Percentiles rank a stretch among this genome's conserved stretches.
Evolutionary conservation across 805 yeast genomes (phyloP).

Genomic region (Trichomonascus vanleenenianus): DNA sequence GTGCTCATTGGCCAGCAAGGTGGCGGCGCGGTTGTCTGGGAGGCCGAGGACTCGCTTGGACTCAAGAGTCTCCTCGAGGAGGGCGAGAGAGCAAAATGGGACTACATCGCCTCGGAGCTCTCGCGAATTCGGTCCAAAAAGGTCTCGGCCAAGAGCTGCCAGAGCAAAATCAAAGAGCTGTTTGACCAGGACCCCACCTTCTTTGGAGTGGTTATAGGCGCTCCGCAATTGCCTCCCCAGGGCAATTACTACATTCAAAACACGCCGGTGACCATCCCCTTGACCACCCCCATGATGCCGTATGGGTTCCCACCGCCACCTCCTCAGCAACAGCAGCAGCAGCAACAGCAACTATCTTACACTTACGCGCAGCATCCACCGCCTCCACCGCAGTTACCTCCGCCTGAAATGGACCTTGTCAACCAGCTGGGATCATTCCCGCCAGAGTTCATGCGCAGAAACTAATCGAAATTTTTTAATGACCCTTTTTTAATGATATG

Average conservation of each 20-base stretch:
- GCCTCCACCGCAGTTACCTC: background rate
- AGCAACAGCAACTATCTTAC: background rate
- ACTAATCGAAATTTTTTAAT: background rate
- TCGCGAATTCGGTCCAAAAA: constrained; percentile 42
- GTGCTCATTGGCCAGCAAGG: constrained; percentile 81
- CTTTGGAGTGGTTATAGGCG: constrained; percentile 42
- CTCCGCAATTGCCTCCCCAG: constrained; percentile 1
- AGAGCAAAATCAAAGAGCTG: constrained; percentile 44
- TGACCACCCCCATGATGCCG: background rate
- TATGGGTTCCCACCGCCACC: background rate
- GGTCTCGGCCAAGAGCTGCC: constrained; percentile 46
- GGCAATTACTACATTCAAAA: background rate
- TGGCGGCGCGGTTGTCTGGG: constrained; percentile 61
- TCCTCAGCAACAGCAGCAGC: background rate
- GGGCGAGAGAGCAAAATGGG: constrained; percentile 67
- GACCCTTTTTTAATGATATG: background rate
- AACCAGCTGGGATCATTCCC: constrained; percentile 1
- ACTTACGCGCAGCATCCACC: background rate
- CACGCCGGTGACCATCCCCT: background rate
- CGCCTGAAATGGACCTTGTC: background rate
- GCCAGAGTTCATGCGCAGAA: constrained; percentile 1
- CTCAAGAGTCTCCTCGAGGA: constrained; percentile 52
- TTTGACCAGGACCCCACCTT: constrained; percentile 47
- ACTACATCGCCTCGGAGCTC: constrained; percentile 53
- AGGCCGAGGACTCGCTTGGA: constrained; percentile 42